These are phyloP conservation scores for Debaryomyces prosopidis DNA, from an alignment of 805 yeast species.

Conservation along the genomic window DNA sequence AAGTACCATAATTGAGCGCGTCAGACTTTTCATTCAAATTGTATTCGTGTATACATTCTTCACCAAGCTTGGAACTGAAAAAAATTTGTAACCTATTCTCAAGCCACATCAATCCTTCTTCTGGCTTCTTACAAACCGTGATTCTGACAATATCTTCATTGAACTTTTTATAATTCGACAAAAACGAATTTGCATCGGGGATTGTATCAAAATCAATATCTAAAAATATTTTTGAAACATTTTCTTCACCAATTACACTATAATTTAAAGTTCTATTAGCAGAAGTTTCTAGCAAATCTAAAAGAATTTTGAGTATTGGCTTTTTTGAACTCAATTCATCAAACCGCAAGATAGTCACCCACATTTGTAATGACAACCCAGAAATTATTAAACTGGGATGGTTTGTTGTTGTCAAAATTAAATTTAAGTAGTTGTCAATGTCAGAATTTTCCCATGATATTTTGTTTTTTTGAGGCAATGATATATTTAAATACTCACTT, in stretches of 20 bases:
- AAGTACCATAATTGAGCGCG: constrained; percentile 72
- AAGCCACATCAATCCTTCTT: constrained; percentile 79
- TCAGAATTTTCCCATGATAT: constrained; percentile 59
- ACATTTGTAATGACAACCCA: constrained; percentile 87
- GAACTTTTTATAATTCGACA: constrained; percentile 76
- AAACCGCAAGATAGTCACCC: constrained; percentile 86
- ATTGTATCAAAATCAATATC: constrained; percentile 87
- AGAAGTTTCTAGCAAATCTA: constrained; percentile 71
- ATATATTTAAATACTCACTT: constrained; percentile 70
- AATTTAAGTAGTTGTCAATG: constrained; percentile 62
- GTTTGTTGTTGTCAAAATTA: constrained; percentile 77
- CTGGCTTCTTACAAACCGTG: constrained; percentile 81
- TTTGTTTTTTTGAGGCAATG: constrained; percentile 34
- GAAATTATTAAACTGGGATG: constrained; percentile 88
- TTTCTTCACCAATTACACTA: constrained; percentile 64
- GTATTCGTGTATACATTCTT: constrained; percentile 55
- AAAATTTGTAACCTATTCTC: constrained; percentile 70
- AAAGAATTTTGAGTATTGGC: constrained; percentile 56
- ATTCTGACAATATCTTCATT: constrained; percentile 90
- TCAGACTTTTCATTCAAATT: constrained; percentile 58
- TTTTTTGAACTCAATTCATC: constrained; percentile 67
- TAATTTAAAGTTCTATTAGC: constrained; percentile 79
- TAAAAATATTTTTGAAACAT: constrained; percentile 62
- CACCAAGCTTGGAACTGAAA: constrained; percentile 71
- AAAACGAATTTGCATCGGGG: constrained; percentile 75